Conservation (phyloP, 352 stramenopile genomes). For the Globisporangium polare region DNA sequence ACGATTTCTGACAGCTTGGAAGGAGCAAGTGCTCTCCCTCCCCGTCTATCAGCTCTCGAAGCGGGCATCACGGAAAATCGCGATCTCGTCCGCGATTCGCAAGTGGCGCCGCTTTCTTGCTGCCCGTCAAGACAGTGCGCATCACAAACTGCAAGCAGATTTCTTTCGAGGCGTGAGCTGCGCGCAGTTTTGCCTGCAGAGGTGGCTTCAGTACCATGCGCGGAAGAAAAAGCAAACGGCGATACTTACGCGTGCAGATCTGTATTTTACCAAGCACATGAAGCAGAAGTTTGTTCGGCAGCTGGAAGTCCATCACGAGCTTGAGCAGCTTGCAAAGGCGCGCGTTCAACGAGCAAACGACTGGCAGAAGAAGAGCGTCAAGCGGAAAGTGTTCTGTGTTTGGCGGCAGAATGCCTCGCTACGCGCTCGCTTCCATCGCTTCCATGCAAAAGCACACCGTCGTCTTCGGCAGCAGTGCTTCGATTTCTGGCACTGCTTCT, state of each 20-base stretch:
- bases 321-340: background rate
- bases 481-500: background rate
- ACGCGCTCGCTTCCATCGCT: background rate
- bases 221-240: background rate
- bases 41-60: background rate
- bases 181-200: constrained; percentile 1
- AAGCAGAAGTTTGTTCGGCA: constrained; percentile 3
- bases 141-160: constrained; percentile 25
- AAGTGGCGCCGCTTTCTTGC: constrained; percentile 12
- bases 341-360: background rate
- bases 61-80: background rate
- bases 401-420: constrained; percentile 5
- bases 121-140: constrained; percentile 1
- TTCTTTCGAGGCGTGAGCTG: constrained; percentile 22
- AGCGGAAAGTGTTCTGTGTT: background rate
- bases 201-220: constrained; percentile 1
- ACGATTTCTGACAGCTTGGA: constrained; percentile 1
- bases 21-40: background rate
- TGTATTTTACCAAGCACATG: background rate
- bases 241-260: background rate
- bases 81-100: constrained; percentile 7
- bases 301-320: background rate
- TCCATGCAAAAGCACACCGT: background rate
- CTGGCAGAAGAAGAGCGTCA: background rate
- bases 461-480: background rate